Conservation (phyloP, 192 early-diverging fungal genomes). For the Geranomyces variabilis region DNA sequence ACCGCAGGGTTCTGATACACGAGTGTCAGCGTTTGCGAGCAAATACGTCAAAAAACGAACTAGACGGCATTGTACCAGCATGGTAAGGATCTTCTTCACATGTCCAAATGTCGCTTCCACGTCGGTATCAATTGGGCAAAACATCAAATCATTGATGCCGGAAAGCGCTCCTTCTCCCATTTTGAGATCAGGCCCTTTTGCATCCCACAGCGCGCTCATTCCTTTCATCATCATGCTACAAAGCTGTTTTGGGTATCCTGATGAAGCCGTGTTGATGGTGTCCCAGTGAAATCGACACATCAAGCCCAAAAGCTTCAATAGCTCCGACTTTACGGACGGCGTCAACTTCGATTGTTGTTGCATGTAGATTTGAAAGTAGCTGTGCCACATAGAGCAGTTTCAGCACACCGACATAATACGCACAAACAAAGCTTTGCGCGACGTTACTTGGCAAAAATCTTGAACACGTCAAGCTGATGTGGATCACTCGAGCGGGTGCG, state of each 20-base stretch:
- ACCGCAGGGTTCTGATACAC: conserved; percentile 22
- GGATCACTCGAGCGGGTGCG: conserved; percentile 10
- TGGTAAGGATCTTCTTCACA: conserved; percentile 15
- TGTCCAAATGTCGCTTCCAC: neutral
- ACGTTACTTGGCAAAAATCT: conserved; percentile 27
- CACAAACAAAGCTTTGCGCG: neutral
- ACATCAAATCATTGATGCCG: conserved; percentile 36
- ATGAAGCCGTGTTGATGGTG: conserved; percentile 6
- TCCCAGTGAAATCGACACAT: conserved; percentile 25
- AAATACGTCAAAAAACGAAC: too few species aligned
- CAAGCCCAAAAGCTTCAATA: conserved; percentile 38
- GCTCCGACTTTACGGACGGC: conserved; percentile 41
- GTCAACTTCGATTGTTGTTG: conserved; percentile 38
- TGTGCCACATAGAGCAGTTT: neutral
- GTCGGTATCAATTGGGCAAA: neutral
- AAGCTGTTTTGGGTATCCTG: conserved; percentile 10
- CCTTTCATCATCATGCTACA: conserved; percentile 8
- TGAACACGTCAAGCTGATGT: conserved; percentile 24
- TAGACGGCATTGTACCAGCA: conserved; percentile 12
- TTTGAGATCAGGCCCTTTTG: conserved; percentile 34
- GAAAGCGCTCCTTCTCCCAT: conserved; percentile 41
- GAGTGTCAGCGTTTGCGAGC: neutral
- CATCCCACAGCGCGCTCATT: conserved; percentile 16
- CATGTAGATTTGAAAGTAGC: conserved; percentile 37
- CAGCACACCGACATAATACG: neutral